Base-by-base conservation (phyloP, 345 rosid genomes). In the Populus simonii region DNA sequence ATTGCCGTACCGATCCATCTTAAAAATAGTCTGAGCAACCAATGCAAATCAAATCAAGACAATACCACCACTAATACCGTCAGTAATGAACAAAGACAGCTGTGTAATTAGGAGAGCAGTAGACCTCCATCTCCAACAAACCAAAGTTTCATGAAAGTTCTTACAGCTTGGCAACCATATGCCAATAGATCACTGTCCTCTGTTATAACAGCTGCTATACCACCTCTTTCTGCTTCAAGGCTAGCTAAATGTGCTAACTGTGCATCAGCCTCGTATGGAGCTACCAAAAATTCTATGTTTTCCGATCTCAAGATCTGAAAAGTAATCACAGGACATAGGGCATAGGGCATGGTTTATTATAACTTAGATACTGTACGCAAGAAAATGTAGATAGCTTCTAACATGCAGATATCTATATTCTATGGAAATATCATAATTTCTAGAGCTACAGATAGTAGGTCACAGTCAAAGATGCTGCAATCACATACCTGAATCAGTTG, bases 221-320 rank as follows among this genome's bases (percentile, higher is more conserved):
- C 98, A n/a, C 94, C 97, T 68, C 88, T 78, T 77, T 81, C 94
- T 38, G 80, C 82, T 71, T 85, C 89, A 62, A 91, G 89, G 80
- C 90, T 87, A 68, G 92, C 85, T 69, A 93, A 78, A 75, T 94
- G 89, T 27, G 97, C 97, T 80, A 94, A 83, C 81, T 94, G 97
- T 79, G 97, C 98, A 89, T 94, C 98, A 51, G 98, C 98, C 88
- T 94, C 97, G 20, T 94, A 93, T 5, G 98, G 98, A 75, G 97
- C 98, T 82, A 93, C 98, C 78, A 94, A 87, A 82, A 87, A 94
- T 84, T 94, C 95, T 62, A 94, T 78, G 51, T 92, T 89, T 84
- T 91, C 93, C 51, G 86, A 87, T 82, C 84, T 93, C 83, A 94
- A 82, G 57, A 84, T 87, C 98, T 94, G 88, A 39, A 84, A 79